A percentile compares a stretch with the other conserved stretches of the same genome.
These are phyloP conservation scores for Phaseolus lunatus DNA, from an alignment of 306 rosid species.

Conservation along the genomic window DNA sequence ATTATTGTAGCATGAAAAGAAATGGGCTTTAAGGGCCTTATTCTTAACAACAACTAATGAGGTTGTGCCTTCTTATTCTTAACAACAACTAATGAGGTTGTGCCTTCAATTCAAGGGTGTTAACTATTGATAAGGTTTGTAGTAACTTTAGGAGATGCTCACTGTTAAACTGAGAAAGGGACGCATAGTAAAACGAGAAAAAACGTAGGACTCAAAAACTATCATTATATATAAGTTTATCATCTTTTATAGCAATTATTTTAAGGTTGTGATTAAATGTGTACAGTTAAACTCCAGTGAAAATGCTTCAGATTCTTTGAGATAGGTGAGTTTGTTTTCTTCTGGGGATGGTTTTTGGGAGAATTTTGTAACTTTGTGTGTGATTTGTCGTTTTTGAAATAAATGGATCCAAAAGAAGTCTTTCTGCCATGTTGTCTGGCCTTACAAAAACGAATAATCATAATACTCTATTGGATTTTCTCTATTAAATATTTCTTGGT, in stretches of 20 bases:
- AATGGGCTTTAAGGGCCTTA: neutral
- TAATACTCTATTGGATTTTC: slow-evolving; percentile 27
- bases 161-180: no score
- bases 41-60: neutral
- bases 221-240: no score
- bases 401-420: slow-evolving; percentile 7
- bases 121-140: neutral
- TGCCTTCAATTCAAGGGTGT: neutral
- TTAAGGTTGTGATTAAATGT: no score
- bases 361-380: neutral
- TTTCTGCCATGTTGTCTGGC: slow-evolving; percentile 1
- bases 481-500: neutral
- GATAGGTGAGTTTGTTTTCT: slow-evolving; percentile 3
- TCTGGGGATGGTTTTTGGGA: slow-evolving; percentile 38
- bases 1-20: neutral
- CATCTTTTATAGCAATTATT: no score
- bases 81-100: neutral
- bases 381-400: neutral
- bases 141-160: neutral
- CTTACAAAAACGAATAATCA: neutral
- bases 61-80: neutral
- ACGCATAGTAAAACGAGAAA: no score
- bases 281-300: no score
- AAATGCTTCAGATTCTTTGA: slow-evolving; percentile 26
- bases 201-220: neutral